Percentiles rank a stretch among this genome's conserved stretches.
phyloP scores from a whole-genome alignment of 2,329 filamentous ascomycete species.

The Colletotrichum echinochloae region DNA sequence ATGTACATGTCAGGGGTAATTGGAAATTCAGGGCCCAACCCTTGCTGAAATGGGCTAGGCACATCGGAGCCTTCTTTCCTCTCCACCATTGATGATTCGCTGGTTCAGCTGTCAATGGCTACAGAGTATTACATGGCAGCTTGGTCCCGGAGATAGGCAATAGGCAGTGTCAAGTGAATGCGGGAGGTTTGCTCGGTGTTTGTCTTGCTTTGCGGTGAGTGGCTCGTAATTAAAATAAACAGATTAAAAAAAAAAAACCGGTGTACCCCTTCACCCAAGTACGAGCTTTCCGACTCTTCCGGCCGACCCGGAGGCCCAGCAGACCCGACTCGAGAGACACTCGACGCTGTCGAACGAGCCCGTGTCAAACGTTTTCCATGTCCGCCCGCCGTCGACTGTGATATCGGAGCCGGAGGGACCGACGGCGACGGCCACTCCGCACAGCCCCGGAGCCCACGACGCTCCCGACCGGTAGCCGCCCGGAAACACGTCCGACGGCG shows the following conservation, averaged over 20 bases:
- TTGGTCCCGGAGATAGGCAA: background rate
- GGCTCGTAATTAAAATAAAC: too few relatives aligned
- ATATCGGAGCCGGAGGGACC: slow-evolving; percentile 50
- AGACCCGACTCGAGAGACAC: slow-evolving; percentile 45
- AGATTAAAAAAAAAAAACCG: too few relatives aligned
- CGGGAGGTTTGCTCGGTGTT: background rate
- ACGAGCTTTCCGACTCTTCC: slow-evolving; percentile 45
- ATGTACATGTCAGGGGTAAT: background rate
- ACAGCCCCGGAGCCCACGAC: slow-evolving; percentile 46
- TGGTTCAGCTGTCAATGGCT: background rate
- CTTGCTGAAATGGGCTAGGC: slow-evolving; percentile 13
- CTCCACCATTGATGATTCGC: background rate
- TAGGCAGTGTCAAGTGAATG: too few relatives aligned
- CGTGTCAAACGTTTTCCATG: slow-evolving; percentile 47
- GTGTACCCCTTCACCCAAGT: slow-evolving; percentile 1
- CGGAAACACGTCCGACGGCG: slow-evolving; percentile 44
- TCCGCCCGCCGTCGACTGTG: slow-evolving; percentile 47
- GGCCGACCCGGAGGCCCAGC: slow-evolving; percentile 49
- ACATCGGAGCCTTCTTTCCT: background rate
- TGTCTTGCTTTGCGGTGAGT: too few relatives aligned
- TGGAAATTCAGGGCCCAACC: slow-evolving; percentile 9
- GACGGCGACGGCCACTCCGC: slow-evolving; percentile 47
- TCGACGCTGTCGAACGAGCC: slow-evolving; percentile 50
- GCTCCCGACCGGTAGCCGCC: slow-evolving; percentile 49
- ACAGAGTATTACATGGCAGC: too few relatives aligned